Base-by-base conservation (phyloP, 169 alveolate genomes). In the Neospora caninum region DNA sequence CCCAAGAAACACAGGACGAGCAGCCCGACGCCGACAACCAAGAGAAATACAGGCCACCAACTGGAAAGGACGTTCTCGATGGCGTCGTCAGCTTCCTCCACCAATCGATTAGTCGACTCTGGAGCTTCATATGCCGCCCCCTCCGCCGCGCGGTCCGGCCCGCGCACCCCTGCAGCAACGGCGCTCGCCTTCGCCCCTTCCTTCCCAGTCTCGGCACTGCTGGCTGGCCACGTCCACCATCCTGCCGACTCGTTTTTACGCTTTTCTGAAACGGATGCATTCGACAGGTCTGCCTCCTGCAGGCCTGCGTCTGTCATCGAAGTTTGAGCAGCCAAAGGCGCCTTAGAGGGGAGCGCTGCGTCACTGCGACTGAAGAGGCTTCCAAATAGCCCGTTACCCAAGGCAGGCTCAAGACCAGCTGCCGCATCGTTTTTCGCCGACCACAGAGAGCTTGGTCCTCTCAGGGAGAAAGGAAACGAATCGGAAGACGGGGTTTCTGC, bases 21-120 rank as follows among this genome's bases (percentile, higher is more conserved):
- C 20, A 78, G 45, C 45, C 86, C 86, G 9, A 78, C 27, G 49
- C 86, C 86, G 39, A 78, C 86, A 4, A n/a, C 45, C 27, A 78
- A 1, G 39, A 78, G 45, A 10, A 78, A n/a, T 0, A 78, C 86
- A 78, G 86, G 86, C 86, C 86, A 78, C 86, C 86, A 78, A 43
- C 29, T 78, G 49, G n/a, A 78, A 78, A 78, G 22, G 45, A n/a
- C 86, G 45, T 25, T n/a, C 18, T n/a, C 45, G 9, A 38, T 25
- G 7, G 39, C 86, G 22, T 78, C 29, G 39, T 38, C 86, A 1
- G 86, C 86, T 4, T 78, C 86, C 20, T 78, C 86, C 43, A 38
- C 86, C 20, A 38, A 0, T 13, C 31, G 43, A 0, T n/a, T 20
- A 13, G 45, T 43, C 22, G 86, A n/a, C 20, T 4, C 39, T n/a